Evolutionary conservation across 345 rosid species (phyloP), one percentile per base, ranked within the genome.

Genomic region (Gossypium australe): DNA sequence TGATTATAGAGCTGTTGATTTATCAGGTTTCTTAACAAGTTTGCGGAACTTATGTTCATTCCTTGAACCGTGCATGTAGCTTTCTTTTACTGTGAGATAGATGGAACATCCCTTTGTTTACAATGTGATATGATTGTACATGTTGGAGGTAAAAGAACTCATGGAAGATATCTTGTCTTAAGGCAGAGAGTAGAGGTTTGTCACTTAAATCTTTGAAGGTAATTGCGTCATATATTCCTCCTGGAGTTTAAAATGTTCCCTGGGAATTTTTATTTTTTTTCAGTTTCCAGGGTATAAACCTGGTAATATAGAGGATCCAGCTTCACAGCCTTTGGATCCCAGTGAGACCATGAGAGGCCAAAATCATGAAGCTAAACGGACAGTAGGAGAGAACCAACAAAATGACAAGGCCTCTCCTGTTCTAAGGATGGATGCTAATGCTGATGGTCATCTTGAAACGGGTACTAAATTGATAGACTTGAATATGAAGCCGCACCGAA

Each of bases 11-110:
- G 0, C 48, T 70, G 25, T 10, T 68, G 20, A 55, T 20, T 20
- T 62, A 41, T 13, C 25, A 11, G 53, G 13, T 73, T 4, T 43
- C 20, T 18, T 10, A 59, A 5, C 6, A 49, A 34, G 52, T 16
- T 18, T n/a, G 52, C 52, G 16, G 6, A 22, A 66, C 76, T 56
- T n/a, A 53, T 71, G 27, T 74, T 44, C 14, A 58, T 59, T 20
- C 43, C 63, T 9, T 85, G 70, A 52, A 76, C 58, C 61, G 43
- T 47, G 56, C 20, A n/a, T 80, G 78, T 78, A 93, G 97, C 97
- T 55, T 93, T 93, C 87, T 91, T 93, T 79, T 90, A 88, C 86
- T 94, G 98, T 56, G 94, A 92, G 82, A 75, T 88, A 78, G 94
- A 90, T 71, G 97, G 97, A 76, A 90, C 82, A 78, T 92, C 93